Percentiles rank a stretch among this genome's conserved stretches.
phyloP scores from a whole-genome alignment of 768 basidiomycete species.

The Phylloporus rhodoxanthus region DNA sequence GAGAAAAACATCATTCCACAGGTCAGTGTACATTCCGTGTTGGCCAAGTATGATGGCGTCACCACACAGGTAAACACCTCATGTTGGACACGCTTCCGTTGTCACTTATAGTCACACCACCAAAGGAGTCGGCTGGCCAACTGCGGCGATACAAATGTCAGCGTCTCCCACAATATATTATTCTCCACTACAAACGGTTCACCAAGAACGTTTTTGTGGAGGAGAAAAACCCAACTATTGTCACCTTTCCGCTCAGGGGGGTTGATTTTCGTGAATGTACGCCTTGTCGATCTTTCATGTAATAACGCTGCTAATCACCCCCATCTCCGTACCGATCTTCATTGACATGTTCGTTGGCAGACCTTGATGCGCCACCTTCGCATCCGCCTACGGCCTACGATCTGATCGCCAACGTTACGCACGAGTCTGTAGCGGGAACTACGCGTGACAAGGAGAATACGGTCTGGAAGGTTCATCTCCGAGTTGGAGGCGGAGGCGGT shows the following conservation, averaged over 20 bases:
- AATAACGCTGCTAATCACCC: slow-evolving; percentile 16
- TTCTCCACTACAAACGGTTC: slow-evolving; percentile 94
- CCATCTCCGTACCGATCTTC: slow-evolving; percentile 23
- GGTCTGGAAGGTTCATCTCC: slow-evolving; percentile 87
- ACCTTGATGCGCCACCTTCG: slow-evolving; percentile 64
- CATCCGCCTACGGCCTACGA: slow-evolving; percentile 76
- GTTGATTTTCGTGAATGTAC: slow-evolving; percentile 89
- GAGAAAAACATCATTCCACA: slow-evolving; percentile 99
- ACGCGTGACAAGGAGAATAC: slow-evolving; percentile 89
- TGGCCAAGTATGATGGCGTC: slow-evolving; percentile 90
- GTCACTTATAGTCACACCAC: slow-evolving; percentile 11
- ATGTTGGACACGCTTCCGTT: slow-evolving; percentile 16
- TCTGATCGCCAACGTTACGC: slow-evolving; percentile 91
- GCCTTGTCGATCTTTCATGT: slow-evolving; percentile 32
- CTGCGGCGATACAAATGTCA: slow-evolving; percentile 89
- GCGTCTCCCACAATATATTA: slow-evolving; percentile 83
- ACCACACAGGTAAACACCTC: slow-evolving; percentile 67
- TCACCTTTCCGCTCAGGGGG: slow-evolving; percentile 92
- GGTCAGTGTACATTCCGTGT: slow-evolving; percentile 82
- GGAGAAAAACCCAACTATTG: slow-evolving; percentile 98
- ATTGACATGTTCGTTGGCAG: slow-evolving; percentile 37
- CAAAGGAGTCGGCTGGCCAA: slow-evolving; percentile 78
- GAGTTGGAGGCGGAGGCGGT: slow-evolving; percentile 66
- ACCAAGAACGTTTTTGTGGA: slow-evolving; percentile 95
- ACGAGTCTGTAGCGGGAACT: slow-evolving; percentile 93